phyloP scores from a whole-genome alignment of 2,329 filamentous ascomycete genomes.

The Clarireedia hainanense region DNA sequence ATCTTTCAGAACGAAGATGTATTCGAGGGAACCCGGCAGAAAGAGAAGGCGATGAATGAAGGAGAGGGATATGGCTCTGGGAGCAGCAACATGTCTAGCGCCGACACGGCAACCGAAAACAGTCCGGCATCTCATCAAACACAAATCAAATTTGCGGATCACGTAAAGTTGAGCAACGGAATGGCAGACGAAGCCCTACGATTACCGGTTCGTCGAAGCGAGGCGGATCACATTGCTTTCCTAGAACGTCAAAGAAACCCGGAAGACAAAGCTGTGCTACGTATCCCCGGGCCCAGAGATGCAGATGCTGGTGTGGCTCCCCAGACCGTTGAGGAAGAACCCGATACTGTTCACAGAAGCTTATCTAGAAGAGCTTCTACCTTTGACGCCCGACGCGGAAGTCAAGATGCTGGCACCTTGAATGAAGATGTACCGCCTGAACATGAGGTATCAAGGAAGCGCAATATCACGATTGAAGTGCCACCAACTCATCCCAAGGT shows the following conservation, averaged over 20 bases:
- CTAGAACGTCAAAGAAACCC: constrained; percentile 73
- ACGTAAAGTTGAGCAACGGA: constrained; percentile 53
- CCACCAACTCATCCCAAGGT: constrained; percentile 6
- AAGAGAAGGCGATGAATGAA: constrained; percentile 10
- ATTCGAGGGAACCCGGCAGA: constrained; percentile 8
- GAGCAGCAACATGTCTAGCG: constrained; percentile 11
- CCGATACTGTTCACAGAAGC: constrained; percentile 14
- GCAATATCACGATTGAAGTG: constrained; percentile 26
- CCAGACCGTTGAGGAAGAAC: constrained; percentile 39
- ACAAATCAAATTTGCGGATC: constrained; percentile 57
- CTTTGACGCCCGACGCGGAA: constrained; percentile 11
- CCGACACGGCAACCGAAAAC: constrained; percentile 10
- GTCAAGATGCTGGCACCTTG: constrained; percentile 4
- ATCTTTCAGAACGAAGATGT: constrained; percentile 54
- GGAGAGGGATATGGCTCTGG: constrained; percentile 16
- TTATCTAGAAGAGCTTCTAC: constrained; percentile 17
- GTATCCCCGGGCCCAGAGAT: constrained; percentile 87
- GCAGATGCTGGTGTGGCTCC: constrained; percentile 77
- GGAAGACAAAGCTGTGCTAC: constrained; percentile 64
- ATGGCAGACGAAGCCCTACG: constrained; percentile 42
- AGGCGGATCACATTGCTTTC: constrained; percentile 82
- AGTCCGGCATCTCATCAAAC: constrained; percentile 11
- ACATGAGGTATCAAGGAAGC: constrained; percentile 13
- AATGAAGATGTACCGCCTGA: constrained; percentile 18
- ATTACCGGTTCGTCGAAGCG: constrained; percentile 44